Conservation (phyloP, 495 filamentous ascomycete species). For the Terfezia boudieri region DNA sequence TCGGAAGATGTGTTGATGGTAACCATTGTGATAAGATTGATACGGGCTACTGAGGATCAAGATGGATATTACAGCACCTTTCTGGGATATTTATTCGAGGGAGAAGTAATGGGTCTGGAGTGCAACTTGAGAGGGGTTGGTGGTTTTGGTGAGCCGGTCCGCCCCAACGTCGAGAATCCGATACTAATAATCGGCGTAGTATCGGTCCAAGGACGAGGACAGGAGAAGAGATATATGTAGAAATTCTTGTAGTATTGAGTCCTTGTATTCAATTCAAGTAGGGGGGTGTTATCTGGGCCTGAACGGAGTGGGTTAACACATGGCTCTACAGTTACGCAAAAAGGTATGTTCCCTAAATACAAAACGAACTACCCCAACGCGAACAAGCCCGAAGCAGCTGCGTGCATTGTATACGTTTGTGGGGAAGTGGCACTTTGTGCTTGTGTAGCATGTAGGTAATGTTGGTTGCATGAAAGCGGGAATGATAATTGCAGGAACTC, state of each 20-base stretch:
- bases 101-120: conserved; percentile 28
- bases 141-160: conserved; percentile 31
- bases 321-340: neutral
- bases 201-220: conserved; percentile 76
- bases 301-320: conserved; percentile 1
- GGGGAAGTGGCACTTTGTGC: no score
- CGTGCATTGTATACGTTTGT: no score
- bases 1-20: conserved; percentile 28
- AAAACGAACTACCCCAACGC: conserved; percentile 1
- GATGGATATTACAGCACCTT: conserved; percentile 71
- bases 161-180: conserved; percentile 39
- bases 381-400: conserved; percentile 1
- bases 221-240: conserved; percentile 10
- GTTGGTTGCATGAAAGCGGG: no score
- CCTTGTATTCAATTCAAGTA: conserved; percentile 12
- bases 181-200: conserved; percentile 64
- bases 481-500: no score
- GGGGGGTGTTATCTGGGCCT: conserved; percentile 76
- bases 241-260: conserved; percentile 5
- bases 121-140: conserved; percentile 56
- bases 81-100: conserved; percentile 79
- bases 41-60: conserved; percentile 30
- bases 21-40: conserved; percentile 6
- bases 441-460: no score
- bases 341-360: neutral